These are phyloP conservation scores for Sequoia sempervirens DNA, from an alignment of 75 land plant species.

Conservation along the genomic window DNA sequence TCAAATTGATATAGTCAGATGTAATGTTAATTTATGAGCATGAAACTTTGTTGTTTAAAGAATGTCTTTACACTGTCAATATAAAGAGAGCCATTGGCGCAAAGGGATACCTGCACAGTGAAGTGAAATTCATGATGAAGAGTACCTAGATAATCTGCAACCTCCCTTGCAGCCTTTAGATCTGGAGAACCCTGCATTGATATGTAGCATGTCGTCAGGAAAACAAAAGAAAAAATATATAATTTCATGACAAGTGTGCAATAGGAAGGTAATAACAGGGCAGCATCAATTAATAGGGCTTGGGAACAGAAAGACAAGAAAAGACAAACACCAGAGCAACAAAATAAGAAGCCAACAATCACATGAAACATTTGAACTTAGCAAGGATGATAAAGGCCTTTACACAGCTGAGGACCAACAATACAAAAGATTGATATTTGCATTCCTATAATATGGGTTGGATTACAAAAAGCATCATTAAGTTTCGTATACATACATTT, in stretches of 20 bases:
- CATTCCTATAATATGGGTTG: not conserved
- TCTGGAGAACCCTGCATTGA: constrained; percentile 89
- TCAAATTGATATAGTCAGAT: not conserved
- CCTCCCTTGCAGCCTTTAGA: constrained; percentile 91
- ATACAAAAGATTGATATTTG: not conserved
- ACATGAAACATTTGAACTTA: not conserved
- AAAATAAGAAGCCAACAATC: not conserved
- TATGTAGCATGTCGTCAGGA: not conserved
- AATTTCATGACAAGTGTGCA: not conserved
- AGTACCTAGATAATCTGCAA: constrained; percentile 83
- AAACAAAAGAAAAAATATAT: not conserved
- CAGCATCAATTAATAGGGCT: not conserved
- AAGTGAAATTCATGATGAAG: constrained; percentile 91
- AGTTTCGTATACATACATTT: not conserved
- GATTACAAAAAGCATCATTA: too few species aligned
- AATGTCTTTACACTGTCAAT: not conserved
- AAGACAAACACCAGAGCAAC: not conserved
- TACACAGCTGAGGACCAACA: not conserved
- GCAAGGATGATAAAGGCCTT: not conserved
- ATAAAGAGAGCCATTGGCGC: not conserved
- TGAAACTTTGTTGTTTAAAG: not conserved
- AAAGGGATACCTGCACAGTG: constrained; percentile 79
- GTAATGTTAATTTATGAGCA: not conserved
- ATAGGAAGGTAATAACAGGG: not conserved
- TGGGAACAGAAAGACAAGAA: not conserved